Base-by-base conservation (phyloP, 148 eudicot species). In the Rhododendron molle region DNA sequence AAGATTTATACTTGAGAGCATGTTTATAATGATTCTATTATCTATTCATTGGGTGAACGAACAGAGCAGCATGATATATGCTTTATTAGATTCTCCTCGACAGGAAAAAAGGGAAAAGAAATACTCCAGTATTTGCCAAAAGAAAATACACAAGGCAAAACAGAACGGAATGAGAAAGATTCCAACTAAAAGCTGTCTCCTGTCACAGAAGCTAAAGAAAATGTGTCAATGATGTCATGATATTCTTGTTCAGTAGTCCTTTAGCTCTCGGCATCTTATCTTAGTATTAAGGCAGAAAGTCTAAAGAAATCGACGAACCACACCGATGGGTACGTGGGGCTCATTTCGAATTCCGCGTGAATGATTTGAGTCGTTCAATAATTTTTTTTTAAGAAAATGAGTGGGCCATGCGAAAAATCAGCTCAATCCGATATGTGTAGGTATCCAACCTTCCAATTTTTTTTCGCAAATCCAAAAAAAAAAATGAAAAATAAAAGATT, bases 321-420 rank as follows among this genome's bases (percentile, higher is more conserved):
- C 7, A 40, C 7, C 7, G 44, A 40, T 0, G 44, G 44, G 1
- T 6, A 40, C 0, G 44, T 40, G 44, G 7, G 8, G 1, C 0
- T 0, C 7, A 40, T 1, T 40, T 0, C 7, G 0, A 0, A 40
- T 40, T 6, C 1, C 1, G 44, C 7, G 6, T 5, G 8, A 7
- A 40, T 40, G 44, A 40, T 40, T 6, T 1, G 7, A 40, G 7
- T 40, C 7, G 44, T 40, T 40, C 7, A 40, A 40, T 40, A 40
- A 40, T 40, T 5, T 38, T 38, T 38, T 38, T 38, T 5, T 4
- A 0, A 40, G n/a, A 40, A 38, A 40, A 5, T 1, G 7, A 40
- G 43, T 5, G 43, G 43, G 0, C 0, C 43, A 40, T 40, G 43
- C 6, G 7, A 40, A 40, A 40, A 40, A 40, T 40, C 43, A 40